phyloP scores from a whole-genome alignment of 331 rosid genomes.

The Pyracantha coccinea region DNA sequence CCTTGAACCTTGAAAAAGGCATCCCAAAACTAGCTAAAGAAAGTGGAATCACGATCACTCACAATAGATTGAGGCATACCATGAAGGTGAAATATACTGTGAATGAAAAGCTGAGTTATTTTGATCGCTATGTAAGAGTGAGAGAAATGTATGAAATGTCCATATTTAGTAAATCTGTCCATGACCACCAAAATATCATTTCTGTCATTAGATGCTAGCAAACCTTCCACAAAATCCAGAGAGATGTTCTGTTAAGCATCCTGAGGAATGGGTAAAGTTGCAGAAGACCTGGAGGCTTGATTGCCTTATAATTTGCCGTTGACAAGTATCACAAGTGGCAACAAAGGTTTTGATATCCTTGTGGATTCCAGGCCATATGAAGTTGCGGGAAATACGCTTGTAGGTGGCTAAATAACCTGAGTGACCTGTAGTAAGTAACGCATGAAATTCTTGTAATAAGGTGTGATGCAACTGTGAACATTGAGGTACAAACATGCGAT shows the following conservation, averaged over 20 bases:
- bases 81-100: not conserved
- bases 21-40: not conserved
- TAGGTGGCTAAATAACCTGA: not conserved
- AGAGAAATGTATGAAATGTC: not conserved
- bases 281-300: not conserved
- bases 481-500: not conserved
- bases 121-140: not conserved
- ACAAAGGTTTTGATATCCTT: not conserved
- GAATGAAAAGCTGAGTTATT: not conserved
- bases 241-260: not conserved
- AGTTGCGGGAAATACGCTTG: not conserved
- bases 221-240: not conserved
- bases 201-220: not conserved
- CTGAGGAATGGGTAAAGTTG: not conserved
- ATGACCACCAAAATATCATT: not conserved
- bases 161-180: not conserved
- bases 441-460: not conserved
- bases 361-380: not conserved
- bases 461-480: not conserved
- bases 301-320: not conserved
- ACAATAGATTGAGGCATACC: not conserved
- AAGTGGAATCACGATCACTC: not conserved
- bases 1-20: not conserved
- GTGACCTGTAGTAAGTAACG: not conserved
- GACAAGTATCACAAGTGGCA: not conserved